A percentile compares a stretch with the other conserved stretches of the same genome.
These are phyloP conservation scores for Salvia hispanica DNA, from an alignment of 257 asterid genomes.

Conservation along the genomic window DNA sequence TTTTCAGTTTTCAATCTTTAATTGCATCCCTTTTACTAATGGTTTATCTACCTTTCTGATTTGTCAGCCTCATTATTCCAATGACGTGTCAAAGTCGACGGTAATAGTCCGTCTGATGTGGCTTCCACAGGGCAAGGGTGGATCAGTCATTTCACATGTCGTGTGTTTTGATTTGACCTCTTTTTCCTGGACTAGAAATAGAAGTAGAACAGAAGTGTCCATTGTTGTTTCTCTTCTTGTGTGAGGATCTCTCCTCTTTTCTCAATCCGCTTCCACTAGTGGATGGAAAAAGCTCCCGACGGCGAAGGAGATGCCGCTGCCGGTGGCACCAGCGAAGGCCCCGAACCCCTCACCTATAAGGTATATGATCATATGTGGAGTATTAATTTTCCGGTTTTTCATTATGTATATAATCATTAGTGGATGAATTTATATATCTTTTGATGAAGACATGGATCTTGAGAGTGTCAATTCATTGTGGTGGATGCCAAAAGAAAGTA, in stretches of 20 bases:
- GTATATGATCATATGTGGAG: slow-evolving; percentile 28
- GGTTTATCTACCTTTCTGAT: slow-evolving; percentile 15
- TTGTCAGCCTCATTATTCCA: too few species aligned
- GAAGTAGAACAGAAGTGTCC: too few species aligned
- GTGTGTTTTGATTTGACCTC: slow-evolving; percentile 1
- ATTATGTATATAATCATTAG: background rate
- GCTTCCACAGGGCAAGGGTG: slow-evolving; percentile 40
- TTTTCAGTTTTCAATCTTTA: slow-evolving; percentile 27
- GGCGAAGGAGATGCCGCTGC: slow-evolving; percentile 35
- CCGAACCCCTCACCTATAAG: slow-evolving; percentile 54
- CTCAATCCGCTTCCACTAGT: too few species aligned
- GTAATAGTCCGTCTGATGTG: slow-evolving; percentile 33
- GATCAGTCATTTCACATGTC: slow-evolving; percentile 29
- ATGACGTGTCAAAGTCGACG: slow-evolving; percentile 26
- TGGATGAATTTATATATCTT: background rate
- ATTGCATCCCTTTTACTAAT: slow-evolving; percentile 13
- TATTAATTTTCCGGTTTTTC: background rate
- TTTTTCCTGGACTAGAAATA: slow-evolving; percentile 22
- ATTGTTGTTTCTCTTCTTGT: slow-evolving; percentile 22
- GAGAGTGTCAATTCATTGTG: slow-evolving; percentile 74
- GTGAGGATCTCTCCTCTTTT: slow-evolving; percentile 26
- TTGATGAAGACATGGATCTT: slow-evolving; percentile 60
- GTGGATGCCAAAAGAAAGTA: slow-evolving; percentile 73
- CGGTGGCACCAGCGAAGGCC: slow-evolving; percentile 30
- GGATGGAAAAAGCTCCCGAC: slow-evolving; percentile 47